Percentiles rank a stretch among this genome's conserved stretches.
Evolutionary conservation across 805 yeast genomes (phyloP).

Genomic region (Priceomyces carsonii): DNA sequence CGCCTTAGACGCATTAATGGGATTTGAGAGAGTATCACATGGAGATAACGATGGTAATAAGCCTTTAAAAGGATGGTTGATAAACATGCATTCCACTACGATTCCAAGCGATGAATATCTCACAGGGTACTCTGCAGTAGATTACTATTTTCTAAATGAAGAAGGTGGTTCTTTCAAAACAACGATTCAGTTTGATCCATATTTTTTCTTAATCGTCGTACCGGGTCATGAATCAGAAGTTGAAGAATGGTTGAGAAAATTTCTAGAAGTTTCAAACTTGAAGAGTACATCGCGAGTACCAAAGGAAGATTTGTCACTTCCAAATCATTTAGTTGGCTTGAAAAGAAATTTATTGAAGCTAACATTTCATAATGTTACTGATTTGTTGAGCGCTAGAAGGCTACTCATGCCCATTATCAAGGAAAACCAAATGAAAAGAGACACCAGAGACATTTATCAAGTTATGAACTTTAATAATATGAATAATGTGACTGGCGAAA

Average conservation of each 20-base stretch:
- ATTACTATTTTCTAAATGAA: slow-evolving; percentile 90
- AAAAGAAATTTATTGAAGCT: slow-evolving; percentile 64
- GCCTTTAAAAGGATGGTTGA: slow-evolving; percentile 81
- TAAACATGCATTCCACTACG: slow-evolving; percentile 89
- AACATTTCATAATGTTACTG: slow-evolving; percentile 71
- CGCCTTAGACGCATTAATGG: slow-evolving; percentile 77
- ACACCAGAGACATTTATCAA: slow-evolving; percentile 67
- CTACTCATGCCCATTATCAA: slow-evolving; percentile 66
- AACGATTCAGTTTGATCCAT: slow-evolving; percentile 82
- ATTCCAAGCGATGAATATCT: slow-evolving; percentile 56
- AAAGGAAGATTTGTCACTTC: slow-evolving; percentile 79
- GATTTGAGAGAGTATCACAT: slow-evolving; percentile 75
- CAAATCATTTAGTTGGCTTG: slow-evolving; percentile 85
- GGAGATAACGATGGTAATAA: slow-evolving; percentile 57
- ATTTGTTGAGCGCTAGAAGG: slow-evolving; percentile 74
- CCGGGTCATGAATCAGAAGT: slow-evolving; percentile 68
- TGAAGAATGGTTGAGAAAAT: slow-evolving; percentile 77
- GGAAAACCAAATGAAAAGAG: slow-evolving; percentile 61
- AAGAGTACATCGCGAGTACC: slow-evolving; percentile 55
- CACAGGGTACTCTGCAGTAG: slow-evolving; percentile 86
- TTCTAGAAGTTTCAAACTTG: slow-evolving; percentile 58
- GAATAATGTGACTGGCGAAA: slow-evolving; percentile 12
- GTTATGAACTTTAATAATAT: slow-evolving; percentile 46
- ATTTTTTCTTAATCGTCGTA: slow-evolving; percentile 71
- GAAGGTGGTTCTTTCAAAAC: slow-evolving; percentile 96